Evolutionary conservation across 495 filamentous ascomycete genomes (phyloP), one percentile per base, ranked within the genome.

Genomic region (Annulohypoxylon moriforme): DNA sequence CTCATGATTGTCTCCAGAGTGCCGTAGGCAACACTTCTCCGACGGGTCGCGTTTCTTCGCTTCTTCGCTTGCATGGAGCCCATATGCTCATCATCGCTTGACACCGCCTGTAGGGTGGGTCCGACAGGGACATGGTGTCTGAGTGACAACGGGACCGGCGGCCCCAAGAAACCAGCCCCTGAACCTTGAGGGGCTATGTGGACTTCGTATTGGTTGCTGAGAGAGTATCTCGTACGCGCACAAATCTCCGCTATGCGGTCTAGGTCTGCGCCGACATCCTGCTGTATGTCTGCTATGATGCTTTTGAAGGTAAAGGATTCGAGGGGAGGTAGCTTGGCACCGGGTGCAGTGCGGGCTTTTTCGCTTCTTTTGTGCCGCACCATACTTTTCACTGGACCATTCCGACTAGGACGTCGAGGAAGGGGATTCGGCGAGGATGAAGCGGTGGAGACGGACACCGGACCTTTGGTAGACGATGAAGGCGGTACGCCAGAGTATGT

Each of bases 211-310:
- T 88, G 85, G 72, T 87, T 87, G 72, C 84, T 86, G 31, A 87
- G 72, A 49, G 83, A 85, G 73, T 86, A 87, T 42, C 82, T 81
- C 9, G 84, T 86, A 16, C 84, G 79, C 11, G 85, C 86, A 71
- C 85, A 88, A 16, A 88, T 87, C 68, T 88, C 86, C 5, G 86
- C 86, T 63, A 88, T 88, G 8, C 85, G 81, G 59, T 88, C 86
- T 56, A 88, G 75, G 62, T 87, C 86, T 5, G 82, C 78, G 18
- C 74, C 64, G 47, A 85, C 82, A 24, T 81, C 78, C 22, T 73
- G 73, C 60, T 83, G 74, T 49, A 87, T 82, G 16, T 85, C 82
- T 53, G 82, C 83, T 81, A 88, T 80, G 59, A 88, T 86, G 69
- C 81, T 83, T 68, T 86, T 86, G 81, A 88, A 88, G 29, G 81